phyloP scores from a whole-genome alignment of 2,329 filamentous ascomycete species.

The Lithohypha guttulata region DNA sequence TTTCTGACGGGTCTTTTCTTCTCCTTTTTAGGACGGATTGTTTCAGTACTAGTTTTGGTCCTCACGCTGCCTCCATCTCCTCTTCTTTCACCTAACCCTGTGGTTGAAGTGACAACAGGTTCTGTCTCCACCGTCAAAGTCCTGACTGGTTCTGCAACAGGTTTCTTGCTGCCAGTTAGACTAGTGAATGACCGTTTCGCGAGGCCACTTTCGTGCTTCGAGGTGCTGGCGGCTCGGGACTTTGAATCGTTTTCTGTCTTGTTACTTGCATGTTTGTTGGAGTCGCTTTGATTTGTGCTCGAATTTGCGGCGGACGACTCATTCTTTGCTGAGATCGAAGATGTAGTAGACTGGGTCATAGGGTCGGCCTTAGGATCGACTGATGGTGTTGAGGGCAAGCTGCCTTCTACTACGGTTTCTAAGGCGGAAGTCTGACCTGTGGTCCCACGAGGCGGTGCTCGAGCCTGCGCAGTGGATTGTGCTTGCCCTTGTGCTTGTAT shows the following conservation, averaged over 20 bases:
- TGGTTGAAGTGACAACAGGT: conserved; percentile 82
- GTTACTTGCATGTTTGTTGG: conserved; percentile 32
- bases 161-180: conserved; percentile 54
- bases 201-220: conserved; percentile 43
- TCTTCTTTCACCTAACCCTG: conserved; percentile 56
- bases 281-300: neutral
- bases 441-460: conserved; percentile 50
- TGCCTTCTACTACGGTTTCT: conserved; percentile 87
- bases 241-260: conserved; percentile 30
- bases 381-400: conserved; percentile 60
- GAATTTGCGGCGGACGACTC: conserved; percentile 8
- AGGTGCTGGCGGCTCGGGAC: conserved; percentile 24
- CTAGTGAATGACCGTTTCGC: conserved; percentile 59
- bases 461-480: conserved; percentile 36
- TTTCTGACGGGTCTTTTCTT: conserved; percentile 73
- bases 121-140: conserved; percentile 98
- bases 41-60: conserved; percentile 85
- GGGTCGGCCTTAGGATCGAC: conserved; percentile 27
- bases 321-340: conserved; percentile 33
- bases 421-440: conserved; percentile 53
- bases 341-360: conserved; percentile 29
- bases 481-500: conserved; percentile 37
- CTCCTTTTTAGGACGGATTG: conserved; percentile 86
- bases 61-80: conserved; percentile 63
- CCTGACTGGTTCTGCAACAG: conserved; percentile 61